phyloP scores from a whole-genome alignment of 2,329 filamentous ascomycete genomes.

The Aureobasidium sp. region DNA sequence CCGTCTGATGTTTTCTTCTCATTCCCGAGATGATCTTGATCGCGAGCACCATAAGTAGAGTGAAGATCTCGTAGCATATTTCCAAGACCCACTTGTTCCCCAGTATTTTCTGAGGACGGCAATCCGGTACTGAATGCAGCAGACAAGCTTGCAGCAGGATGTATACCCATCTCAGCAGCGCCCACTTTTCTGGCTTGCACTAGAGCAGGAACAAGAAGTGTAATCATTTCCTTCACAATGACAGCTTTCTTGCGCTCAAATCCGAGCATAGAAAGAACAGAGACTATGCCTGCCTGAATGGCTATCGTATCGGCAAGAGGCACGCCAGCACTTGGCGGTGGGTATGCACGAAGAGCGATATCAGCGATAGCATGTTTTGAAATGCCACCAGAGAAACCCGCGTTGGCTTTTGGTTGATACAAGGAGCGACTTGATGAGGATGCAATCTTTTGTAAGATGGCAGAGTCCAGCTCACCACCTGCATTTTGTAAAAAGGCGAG shows the following conservation, averaged over 20 bases:
- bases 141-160: slow-evolving; percentile 81
- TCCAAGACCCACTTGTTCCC: slow-evolving; percentile 5
- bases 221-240: slow-evolving; percentile 76
- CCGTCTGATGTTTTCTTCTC: background rate
- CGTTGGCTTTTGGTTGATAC: slow-evolving; percentile 6
- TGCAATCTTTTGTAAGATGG: slow-evolving; percentile 43
- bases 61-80: slow-evolving; percentile 11
- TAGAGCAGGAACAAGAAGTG: slow-evolving; percentile 71
- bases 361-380: slow-evolving; percentile 46
- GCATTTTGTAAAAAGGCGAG: slow-evolving; percentile 58
- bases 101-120: background rate
- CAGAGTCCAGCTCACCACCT: slow-evolving; percentile 53
- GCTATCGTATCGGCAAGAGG: slow-evolving; percentile 68
- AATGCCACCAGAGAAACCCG: slow-evolving; percentile 7
- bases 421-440: slow-evolving; percentile 16
- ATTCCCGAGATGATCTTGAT: background rate
- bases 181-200: slow-evolving; percentile 87
- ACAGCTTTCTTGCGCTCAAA: slow-evolving; percentile 86
- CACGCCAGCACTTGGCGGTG: slow-evolving; percentile 52
- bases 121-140: slow-evolving; percentile 47
- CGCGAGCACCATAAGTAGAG: slow-evolving; percentile 12
- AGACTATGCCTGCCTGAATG: slow-evolving; percentile 76
- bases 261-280: slow-evolving; percentile 72
- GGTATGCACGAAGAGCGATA: slow-evolving; percentile 62
- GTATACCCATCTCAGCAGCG: slow-evolving; percentile 91